Conservation (phyloP, 495 filamentous ascomycete species). For the Aspergillus ellipticus region DNA sequence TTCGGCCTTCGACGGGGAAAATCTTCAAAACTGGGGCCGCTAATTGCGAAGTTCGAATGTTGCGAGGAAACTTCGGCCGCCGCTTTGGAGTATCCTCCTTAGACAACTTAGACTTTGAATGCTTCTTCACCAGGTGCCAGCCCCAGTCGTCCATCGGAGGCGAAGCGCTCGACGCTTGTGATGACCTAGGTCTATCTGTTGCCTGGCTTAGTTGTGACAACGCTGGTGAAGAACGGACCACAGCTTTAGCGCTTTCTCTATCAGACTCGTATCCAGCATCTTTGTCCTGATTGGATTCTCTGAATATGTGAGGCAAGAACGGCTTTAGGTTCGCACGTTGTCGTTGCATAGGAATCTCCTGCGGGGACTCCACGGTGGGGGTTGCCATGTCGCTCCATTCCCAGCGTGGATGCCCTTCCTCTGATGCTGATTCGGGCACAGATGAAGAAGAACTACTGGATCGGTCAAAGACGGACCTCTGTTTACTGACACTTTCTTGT, state of each 20-base stretch:
- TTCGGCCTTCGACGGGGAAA: constrained; percentile 29
- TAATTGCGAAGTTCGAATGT: constrained; percentile 30
- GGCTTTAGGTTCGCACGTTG: constrained; percentile 29
- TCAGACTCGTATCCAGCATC: constrained; percentile 46
- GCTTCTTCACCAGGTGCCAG: constrained; percentile 39
- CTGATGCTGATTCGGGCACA: constrained; percentile 34
- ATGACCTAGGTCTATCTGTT: constrained; percentile 27
- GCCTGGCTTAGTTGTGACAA: constrained; percentile 34
- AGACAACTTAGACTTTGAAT: constrained; percentile 16
- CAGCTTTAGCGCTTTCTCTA: constrained; percentile 25
- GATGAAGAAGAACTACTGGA: constrained; percentile 61
- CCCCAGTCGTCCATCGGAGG: constrained; percentile 22
- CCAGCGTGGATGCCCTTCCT: constrained; percentile 33
- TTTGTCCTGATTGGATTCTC: constrained; percentile 27
- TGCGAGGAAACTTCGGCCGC: constrained; percentile 22
- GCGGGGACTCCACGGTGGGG: constrained; percentile 31
- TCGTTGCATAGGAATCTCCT: constrained; percentile 22
- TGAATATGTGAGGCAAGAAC: constrained; percentile 38
- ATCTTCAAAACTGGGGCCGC: constrained; percentile 33
- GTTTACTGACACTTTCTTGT: constrained; percentile 44
- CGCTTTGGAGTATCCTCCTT: constrained; percentile 12
- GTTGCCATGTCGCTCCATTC: constrained; percentile 29
- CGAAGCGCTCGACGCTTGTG: constrained; percentile 27
- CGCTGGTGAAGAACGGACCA: constrained; percentile 25
- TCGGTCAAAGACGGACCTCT: constrained; percentile 69